Evolutionary conservation across 495 filamentous ascomycete species (phyloP).

Genomic region (Hypoxylon trugodes): DNA sequence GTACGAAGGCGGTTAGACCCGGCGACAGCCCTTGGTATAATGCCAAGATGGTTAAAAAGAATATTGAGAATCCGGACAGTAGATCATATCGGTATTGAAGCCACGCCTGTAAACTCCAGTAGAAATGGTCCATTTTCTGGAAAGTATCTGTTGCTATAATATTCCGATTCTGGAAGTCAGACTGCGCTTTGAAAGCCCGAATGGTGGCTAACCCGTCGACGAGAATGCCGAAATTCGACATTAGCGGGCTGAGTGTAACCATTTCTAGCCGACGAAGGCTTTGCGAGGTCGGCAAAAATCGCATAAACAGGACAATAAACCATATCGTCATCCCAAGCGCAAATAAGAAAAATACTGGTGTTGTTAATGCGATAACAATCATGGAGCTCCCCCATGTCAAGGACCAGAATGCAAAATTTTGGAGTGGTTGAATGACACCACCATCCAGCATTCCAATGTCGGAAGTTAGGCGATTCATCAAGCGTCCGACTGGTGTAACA

Average conservation of each 20-base stretch:
- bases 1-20: constrained; percentile 79
- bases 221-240: constrained; percentile 86
- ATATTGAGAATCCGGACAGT: constrained; percentile 74
- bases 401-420: constrained; percentile 67
- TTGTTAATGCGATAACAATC: constrained; percentile 76
- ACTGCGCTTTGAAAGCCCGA: constrained; percentile 75
- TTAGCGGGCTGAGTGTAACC: constrained; percentile 80
- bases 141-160: constrained; percentile 81
- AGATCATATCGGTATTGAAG: constrained; percentile 79
- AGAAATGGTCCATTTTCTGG: constrained; percentile 93
- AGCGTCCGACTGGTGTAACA: constrained; percentile 79
- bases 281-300: constrained; percentile 83
- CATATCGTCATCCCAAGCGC: constrained; percentile 66
- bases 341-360: constrained; percentile 76
- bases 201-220: constrained; percentile 83
- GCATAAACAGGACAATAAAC: constrained; percentile 74
- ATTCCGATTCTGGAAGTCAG: constrained; percentile 76
- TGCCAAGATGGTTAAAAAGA: constrained; percentile 73
- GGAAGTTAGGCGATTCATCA: constrained; percentile 88
- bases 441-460: constrained; percentile 87
- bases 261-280: constrained; percentile 82
- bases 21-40: constrained; percentile 73
- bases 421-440: constrained; percentile 74
- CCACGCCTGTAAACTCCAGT: constrained; percentile 87
- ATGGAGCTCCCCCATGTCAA: constrained; percentile 77